A percentile compares a stretch with the other conserved stretches of the same genome.
Conservation (phyloP, 2,329 filamentous ascomycete genomes). For the Daldinia eschscholtzii region DNA sequence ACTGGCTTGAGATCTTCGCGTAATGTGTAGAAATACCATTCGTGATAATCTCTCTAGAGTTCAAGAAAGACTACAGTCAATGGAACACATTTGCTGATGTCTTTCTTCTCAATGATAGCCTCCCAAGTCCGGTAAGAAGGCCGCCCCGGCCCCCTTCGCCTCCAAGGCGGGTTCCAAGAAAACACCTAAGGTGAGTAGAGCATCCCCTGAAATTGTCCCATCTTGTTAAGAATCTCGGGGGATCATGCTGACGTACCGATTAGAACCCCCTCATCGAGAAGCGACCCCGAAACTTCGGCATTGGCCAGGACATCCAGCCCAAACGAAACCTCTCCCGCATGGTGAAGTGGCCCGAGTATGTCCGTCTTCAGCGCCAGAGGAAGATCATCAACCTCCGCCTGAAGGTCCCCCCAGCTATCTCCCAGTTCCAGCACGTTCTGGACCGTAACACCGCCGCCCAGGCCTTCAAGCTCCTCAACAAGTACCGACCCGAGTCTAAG, state of each 20-base stretch:
- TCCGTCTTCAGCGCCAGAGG: slow-evolving; percentile 93
- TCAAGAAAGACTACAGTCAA: slow-evolving; percentile 83
- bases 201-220: slow-evolving; percentile 20
- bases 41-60: slow-evolving; percentile 84
- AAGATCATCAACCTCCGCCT: slow-evolving; percentile 98
- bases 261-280: slow-evolving; percentile 99
- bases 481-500: slow-evolving; percentile 99
- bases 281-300: slow-evolving; percentile 96
- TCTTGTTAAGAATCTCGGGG: not conserved
- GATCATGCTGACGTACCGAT: slow-evolving; percentile 42
- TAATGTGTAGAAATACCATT: slow-evolving; percentile 64
- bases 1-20: slow-evolving; percentile 72
- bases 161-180: slow-evolving; percentile 94
- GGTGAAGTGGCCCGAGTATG: slow-evolving; percentile 99
- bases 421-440: slow-evolving; percentile 97
- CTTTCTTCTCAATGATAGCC: slow-evolving; percentile 99
- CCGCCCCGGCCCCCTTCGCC: slow-evolving; percentile 96
- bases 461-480: slow-evolving; percentile 99
- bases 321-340: slow-evolving; percentile 95
- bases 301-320: slow-evolving; percentile 99
- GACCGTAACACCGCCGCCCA: slow-evolving; percentile 97
- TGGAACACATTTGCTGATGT: slow-evolving; percentile 91
- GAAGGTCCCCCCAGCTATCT: slow-evolving; percentile 97
- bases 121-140: slow-evolving; percentile 98
- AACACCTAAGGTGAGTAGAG: slow-evolving; percentile 86